These are phyloP conservation scores for Dictyostelium capitatum DNA, from an alignment of 78 protist genomes.

Conservation along the genomic window DNA sequence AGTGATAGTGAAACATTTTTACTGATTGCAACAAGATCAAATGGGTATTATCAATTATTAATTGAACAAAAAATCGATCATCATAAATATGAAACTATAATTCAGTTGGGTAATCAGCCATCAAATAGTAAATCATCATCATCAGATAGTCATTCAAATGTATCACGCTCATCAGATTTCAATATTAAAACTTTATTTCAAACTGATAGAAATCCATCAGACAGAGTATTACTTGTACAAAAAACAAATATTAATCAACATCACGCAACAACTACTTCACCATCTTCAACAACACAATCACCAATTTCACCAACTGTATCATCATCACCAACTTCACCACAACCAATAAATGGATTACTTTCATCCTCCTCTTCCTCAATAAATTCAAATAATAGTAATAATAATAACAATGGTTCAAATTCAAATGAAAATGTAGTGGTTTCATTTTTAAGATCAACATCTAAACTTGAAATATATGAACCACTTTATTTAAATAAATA, in stretches of 20 bases:
- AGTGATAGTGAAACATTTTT: slow-evolving; percentile 38
- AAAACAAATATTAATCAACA: slow-evolving; percentile 9
- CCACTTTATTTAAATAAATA: slow-evolving; percentile 74
- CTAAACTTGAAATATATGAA: slow-evolving; percentile 72
- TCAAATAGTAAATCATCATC: background rate
- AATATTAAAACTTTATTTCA: slow-evolving; percentile 38
- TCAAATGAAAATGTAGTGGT: slow-evolving; percentile 39
- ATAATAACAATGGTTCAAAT: background rate
- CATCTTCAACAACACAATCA: background rate
- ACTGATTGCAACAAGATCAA: slow-evolving; percentile 44
- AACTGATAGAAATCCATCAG: slow-evolving; percentile 38
- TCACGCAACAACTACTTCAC: background rate
- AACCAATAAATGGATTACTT: too few species aligned
- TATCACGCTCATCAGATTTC: background rate
- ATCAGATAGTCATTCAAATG: background rate
- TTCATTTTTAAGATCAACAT: slow-evolving; percentile 36
- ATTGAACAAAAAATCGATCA: slow-evolving; percentile 55
- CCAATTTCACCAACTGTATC: background rate
- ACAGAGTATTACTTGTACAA: slow-evolving; percentile 4
- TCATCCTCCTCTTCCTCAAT: background rate
- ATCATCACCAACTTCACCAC: background rate
- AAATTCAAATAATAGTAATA: background rate
- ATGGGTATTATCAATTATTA: slow-evolving; percentile 46
- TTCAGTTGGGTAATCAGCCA: background rate
- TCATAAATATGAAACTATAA: slow-evolving; percentile 42